Base-by-base conservation (phyloP, 2,329 filamentous ascomycete genomes). In the Nothopassalora personata region DNA sequence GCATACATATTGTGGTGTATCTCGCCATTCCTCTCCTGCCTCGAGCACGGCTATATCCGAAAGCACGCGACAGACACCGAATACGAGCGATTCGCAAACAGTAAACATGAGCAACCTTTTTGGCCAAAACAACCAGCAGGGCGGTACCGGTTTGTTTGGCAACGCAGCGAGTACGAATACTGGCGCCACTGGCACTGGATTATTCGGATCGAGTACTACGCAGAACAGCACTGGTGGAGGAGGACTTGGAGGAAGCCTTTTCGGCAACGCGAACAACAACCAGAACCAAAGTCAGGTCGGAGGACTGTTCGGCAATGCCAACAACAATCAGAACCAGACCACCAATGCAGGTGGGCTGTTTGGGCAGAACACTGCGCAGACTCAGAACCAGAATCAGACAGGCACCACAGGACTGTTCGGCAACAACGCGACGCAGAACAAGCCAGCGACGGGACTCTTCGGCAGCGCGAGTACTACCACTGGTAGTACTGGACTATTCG, bases 281-380 rank as follows among this genome's bases (percentile, higher is more conserved):
- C 30, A 47, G 27, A 57, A 27, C 46, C 54, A 50, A 15, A 62
- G 59, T 39, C 59, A 61, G 49, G 53, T 19, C 18, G 56, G 63
- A 23, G 54, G 58, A 31, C 59, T 61, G 30, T 45, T 64, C 13
- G 61, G 61, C 52, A 61, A 57, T 9, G n/a, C n/a, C n/a, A 19
- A 34, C 27, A 30, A 31, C 28, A n/a, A 3, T 10, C 30, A 60
- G 55, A 54, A 70, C 62, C 68, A 63, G 36, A 15, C 36, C 11
- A 15, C 53, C 23, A 69, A 56, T 66, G 64, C 59, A 68, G 66
- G 68, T 59, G 71, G 73, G 34, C 62, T 77, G 15, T 77, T 76
- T 53, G 70, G 70, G 28, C 62, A 61, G 3, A 61, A 57, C 33
- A 65, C 63, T 18, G 60, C 65, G 46, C 64, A 63, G 48, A 60